phyloP scores from a whole-genome alignment of 352 stramenopile species.

The Phytophthora agathidicida region DNA sequence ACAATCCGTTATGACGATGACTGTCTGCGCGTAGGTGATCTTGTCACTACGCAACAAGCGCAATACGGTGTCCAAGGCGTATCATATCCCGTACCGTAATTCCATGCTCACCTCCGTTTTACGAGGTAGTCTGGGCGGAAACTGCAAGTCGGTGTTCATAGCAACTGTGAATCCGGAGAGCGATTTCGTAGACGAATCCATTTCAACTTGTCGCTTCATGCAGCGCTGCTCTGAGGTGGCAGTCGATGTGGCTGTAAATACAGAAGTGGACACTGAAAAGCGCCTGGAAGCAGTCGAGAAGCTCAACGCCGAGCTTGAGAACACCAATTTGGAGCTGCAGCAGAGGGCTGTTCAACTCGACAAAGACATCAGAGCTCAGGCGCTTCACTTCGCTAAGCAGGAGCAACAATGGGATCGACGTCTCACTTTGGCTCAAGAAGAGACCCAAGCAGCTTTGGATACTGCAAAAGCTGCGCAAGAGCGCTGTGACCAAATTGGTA shows the following conservation, averaged over 20 bases:
- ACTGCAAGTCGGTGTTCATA: constrained; percentile 98
- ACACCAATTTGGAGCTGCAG: constrained; percentile 50
- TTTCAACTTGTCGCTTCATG: constrained; percentile 96
- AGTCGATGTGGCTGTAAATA: constrained; percentile 72
- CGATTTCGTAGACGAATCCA: constrained; percentile 90
- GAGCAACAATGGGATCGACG: constrained; percentile 43
- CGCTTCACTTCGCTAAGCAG: constrained; percentile 38
- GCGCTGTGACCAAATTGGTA: constrained; percentile 10
- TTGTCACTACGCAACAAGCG: constrained; percentile 89
- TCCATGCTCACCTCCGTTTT: constrained; percentile 97
- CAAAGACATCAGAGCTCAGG: constrained; percentile 39
- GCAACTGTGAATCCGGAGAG: constrained; percentile 94
- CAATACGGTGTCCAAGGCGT: constrained; percentile 49
- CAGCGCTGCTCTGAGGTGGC: constrained; percentile 93
- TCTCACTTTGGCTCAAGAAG: constrained; percentile 28
- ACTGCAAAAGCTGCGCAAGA: constrained; percentile 24
- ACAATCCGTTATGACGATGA: constrained; percentile 1
- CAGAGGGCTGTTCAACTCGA: constrained; percentile 53
- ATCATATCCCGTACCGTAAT: constrained; percentile 96
- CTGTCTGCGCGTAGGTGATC: constrained; percentile 79
- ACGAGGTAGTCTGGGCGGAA: constrained; percentile 93
- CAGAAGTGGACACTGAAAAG: constrained; percentile 71
- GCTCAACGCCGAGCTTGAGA: constrained; percentile 52
- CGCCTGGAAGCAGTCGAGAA: constrained; percentile 59
- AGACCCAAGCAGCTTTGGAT: constrained; percentile 37